phyloP scores from a whole-genome alignment of 192 early-diverging fungal genomes.

The Podochytrium sp. region DNA sequence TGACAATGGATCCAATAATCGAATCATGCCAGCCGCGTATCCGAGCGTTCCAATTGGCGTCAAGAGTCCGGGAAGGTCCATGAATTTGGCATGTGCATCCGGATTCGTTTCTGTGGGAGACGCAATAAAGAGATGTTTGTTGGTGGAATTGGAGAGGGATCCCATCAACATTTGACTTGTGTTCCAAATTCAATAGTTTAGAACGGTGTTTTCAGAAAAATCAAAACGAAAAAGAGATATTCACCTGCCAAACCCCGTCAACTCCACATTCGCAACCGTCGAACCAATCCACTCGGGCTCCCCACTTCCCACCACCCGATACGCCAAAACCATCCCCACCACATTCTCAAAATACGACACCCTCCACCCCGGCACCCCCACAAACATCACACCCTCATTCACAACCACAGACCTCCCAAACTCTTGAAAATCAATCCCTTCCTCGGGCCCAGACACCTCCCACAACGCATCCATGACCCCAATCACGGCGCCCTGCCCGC shows the following conservation, averaged over 20 bases:
- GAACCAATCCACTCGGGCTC: neutral
- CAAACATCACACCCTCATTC: neutral
- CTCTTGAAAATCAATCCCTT: slow-evolving; percentile 3
- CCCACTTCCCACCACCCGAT: neutral
- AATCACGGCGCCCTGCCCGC: neutral
- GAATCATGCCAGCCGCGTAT: slow-evolving; percentile 14
- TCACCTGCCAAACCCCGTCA: slow-evolving; percentile 26
- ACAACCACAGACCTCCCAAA: slow-evolving; percentile 17
- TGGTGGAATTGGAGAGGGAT: neutral
- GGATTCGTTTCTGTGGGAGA: neutral
- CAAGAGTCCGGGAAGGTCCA: slow-evolving; percentile 32
- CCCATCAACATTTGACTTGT: neutral
- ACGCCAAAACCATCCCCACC: slow-evolving; percentile 4
- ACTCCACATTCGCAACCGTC: neutral
- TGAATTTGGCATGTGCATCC: slow-evolving; percentile 22
- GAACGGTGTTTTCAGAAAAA: too few species aligned
- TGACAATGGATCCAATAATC: neutral
- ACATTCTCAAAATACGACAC: neutral
- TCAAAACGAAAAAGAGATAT: too few species aligned
- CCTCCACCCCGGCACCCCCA: slow-evolving; percentile 23
- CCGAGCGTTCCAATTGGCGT: slow-evolving; percentile 14
- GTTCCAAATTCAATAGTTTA: too few species aligned
- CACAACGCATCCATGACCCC: slow-evolving; percentile 8
- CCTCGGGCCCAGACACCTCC: neutral
- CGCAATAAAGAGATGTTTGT: neutral